Evolutionary conservation across 2,329 filamentous ascomycete genomes (phyloP).

Genomic region (Fusarium devonianum): DNA sequence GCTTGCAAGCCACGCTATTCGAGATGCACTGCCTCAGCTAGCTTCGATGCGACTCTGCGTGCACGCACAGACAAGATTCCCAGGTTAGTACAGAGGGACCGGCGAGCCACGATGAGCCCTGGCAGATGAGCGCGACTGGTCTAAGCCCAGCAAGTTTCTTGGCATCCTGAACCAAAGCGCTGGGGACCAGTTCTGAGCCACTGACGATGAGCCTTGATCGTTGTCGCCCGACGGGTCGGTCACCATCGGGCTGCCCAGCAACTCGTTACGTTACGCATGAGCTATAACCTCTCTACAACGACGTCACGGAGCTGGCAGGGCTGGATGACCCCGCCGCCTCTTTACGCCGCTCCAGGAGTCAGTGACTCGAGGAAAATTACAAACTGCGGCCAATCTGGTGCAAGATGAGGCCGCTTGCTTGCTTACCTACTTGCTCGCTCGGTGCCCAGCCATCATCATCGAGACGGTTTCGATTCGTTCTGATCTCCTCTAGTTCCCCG

Average conservation of each 20-base stretch:
- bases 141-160: slow-evolving; percentile 11
- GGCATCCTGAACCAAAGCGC: too few relatives aligned
- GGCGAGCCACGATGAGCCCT: slow-evolving; percentile 16
- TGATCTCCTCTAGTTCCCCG: not conserved
- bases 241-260: too few relatives aligned
- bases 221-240: too few relatives aligned
- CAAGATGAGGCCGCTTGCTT: slow-evolving; percentile 1
- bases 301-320: slow-evolving; percentile 32
- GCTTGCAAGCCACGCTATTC: too few relatives aligned
- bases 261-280: too few relatives aligned
- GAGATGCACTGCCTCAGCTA: slow-evolving; percentile 20
- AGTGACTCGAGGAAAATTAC: not conserved
- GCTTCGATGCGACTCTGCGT: slow-evolving; percentile 21
- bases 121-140: slow-evolving; percentile 9
- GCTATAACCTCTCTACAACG: too few relatives aligned
- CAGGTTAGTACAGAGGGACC: too few relatives aligned
- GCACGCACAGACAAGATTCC: too few relatives aligned
- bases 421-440: too few relatives aligned
- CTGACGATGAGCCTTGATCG: slow-evolving; percentile 1
- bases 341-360: slow-evolving; percentile 8
- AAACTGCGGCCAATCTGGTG: not conserved
- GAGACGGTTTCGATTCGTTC: not conserved
- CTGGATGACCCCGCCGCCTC: slow-evolving; percentile 5
- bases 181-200: too few relatives aligned
- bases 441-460: not conserved